Evolutionary conservation across 352 stramenopile species (phyloP).

Genomic region (Pythium utonaiense): DNA sequence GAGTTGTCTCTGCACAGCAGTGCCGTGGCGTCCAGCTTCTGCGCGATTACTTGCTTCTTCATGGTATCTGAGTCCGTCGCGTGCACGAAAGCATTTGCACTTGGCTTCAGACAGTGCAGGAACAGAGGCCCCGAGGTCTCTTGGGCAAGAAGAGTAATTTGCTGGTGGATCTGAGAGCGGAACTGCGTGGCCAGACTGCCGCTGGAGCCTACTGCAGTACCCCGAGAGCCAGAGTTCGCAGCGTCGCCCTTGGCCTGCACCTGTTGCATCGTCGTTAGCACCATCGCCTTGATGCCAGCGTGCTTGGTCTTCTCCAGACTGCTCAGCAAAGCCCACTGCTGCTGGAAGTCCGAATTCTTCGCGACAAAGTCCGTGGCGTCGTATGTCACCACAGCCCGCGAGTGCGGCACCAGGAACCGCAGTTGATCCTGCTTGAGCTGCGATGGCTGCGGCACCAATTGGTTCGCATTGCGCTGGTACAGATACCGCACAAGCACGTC

Average conservation of each 20-base stretch:
- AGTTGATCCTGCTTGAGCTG: slow-evolving; percentile 24
- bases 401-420: slow-evolving; percentile 46
- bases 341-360: slow-evolving; percentile 60
- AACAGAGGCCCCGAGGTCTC: slow-evolving; percentile 8
- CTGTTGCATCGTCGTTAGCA: slow-evolving; percentile 16
- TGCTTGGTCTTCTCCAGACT: slow-evolving; percentile 30
- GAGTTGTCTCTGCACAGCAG: not conserved
- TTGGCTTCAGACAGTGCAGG: slow-evolving; percentile 24
- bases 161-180: slow-evolving; percentile 18
- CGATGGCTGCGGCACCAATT: slow-evolving; percentile 23
- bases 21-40: slow-evolving; percentile 11
- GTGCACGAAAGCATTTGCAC: not conserved
- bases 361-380: slow-evolving; percentile 63
- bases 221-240: not conserved
- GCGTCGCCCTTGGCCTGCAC: not conserved
- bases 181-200: slow-evolving; percentile 21
- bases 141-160: not conserved
- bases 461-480: slow-evolving; percentile 43
- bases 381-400: slow-evolving; percentile 46
- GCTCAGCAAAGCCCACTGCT: slow-evolving; percentile 33
- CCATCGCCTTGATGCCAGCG: slow-evolving; percentile 27
- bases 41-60: slow-evolving; percentile 17
- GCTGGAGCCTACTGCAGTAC: not conserved
- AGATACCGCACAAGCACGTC: slow-evolving; percentile 63
- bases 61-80: slow-evolving; percentile 10